A percentile compares a stretch with the other conserved stretches of the same genome.
phyloP scores from a whole-genome alignment of 352 stramenopile genomes.

The Achlya hypogyna region DNA sequence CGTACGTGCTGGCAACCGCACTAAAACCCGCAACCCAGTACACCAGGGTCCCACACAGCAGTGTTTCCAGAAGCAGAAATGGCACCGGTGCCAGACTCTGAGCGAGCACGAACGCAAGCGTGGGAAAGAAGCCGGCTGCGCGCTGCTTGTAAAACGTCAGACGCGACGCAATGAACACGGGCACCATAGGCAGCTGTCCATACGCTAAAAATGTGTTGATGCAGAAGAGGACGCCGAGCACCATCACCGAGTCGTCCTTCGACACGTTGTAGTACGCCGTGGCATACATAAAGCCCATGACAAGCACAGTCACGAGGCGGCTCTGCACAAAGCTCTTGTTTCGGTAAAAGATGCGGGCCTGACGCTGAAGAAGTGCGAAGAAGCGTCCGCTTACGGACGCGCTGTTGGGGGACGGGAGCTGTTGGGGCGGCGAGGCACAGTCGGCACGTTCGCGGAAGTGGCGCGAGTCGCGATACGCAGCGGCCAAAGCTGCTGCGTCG shows the following conservation, averaged over 20 bases:
- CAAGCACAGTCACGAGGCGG: slow-evolving; percentile 12
- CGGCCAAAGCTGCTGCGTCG: slow-evolving; percentile 31
- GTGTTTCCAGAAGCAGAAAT: neutral
- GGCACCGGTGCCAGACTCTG: slow-evolving; percentile 8
- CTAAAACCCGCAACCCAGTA: slow-evolving; percentile 24
- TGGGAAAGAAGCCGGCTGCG: slow-evolving; percentile 17
- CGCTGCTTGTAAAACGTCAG: slow-evolving; percentile 32
- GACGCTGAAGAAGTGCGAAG: neutral
- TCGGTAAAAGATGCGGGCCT: slow-evolving; percentile 5
- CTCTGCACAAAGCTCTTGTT: slow-evolving; percentile 18
- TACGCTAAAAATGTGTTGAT: slow-evolving; percentile 18
- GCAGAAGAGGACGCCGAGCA: slow-evolving; percentile 21
- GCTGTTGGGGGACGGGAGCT: neutral
- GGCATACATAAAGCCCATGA: slow-evolving; percentile 21
- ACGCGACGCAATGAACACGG: slow-evolving; percentile 9
- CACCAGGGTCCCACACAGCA: slow-evolving; percentile 15
- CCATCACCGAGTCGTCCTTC: neutral
- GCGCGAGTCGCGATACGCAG: slow-evolving; percentile 38
- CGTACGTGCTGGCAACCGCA: neutral
- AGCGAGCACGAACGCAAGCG: slow-evolving; percentile 19
- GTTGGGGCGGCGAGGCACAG: neutral
- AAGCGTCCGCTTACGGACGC: too few species aligned
- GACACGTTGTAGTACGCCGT: slow-evolving; percentile 20
- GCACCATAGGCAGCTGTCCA: slow-evolving; percentile 16
- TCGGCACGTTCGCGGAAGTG: too few species aligned